Evolutionary conservation across 2,329 filamentous ascomycete genomes (phyloP), one percentile per base, ranked within the genome.

Genomic region (Aplosporella prunicola): DNA sequence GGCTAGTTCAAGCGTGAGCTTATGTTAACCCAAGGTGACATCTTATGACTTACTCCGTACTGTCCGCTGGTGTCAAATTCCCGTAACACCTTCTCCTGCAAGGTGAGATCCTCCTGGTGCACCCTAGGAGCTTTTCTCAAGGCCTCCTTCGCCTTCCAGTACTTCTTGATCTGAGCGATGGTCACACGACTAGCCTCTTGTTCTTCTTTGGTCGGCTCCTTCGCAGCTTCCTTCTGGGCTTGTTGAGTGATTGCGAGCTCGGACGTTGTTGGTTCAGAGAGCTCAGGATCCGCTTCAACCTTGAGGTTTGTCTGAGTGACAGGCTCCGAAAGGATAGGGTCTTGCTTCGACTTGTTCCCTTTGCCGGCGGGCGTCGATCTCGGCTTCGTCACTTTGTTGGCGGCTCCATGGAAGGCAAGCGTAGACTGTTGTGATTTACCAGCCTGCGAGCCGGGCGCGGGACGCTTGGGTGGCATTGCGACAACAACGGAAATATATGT

Each of bases 1-100:
- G 91, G 91, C 85, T 93, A 51, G 29, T 17, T 14, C 28, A n/a
- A 27, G 27, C 32, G 31, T 32, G 43, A 18, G 31, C 34, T 35
- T 44, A 23, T 25, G 22, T 30, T 20, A 42, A 20, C 5, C 50
- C 33, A 51, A 46, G 39, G 32, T 46, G 46, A 48, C 43, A 47
- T n/a, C n/a, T n/a, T n/a, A n/a, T n/a, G n/a, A 77, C 83, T 67
- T 76, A 93, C 87, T 40, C 91, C 91, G 58, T 84, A 98, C 52
- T 94, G 84, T 43, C 75, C 84, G 53, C 80, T 91, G 47, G 93
- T 81, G 57, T 98, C 91, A 62, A 91, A 98, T 57, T 94, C 84
- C 45, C 89, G 71, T 51, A 96, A 61, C 17, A 96, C 77, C 67
- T 89, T 94, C 69, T 96, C 88, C 39, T 81, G 71, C 30, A 82